Evolutionary conservation across 805 yeast genomes (phyloP), one percentile per base, ranked within the genome.

Genomic region (Priceomyces medius): DNA sequence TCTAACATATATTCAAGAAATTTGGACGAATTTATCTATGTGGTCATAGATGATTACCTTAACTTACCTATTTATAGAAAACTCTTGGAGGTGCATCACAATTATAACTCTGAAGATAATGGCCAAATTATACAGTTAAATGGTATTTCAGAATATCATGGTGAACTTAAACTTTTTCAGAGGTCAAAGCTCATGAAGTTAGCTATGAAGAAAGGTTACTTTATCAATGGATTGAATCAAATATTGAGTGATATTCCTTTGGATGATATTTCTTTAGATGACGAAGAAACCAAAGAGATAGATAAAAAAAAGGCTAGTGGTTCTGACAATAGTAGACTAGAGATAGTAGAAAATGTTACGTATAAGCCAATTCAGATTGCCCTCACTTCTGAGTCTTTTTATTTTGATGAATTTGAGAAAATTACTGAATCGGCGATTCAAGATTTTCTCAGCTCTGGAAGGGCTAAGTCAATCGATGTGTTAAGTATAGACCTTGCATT

Each of bases 401-500:
- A 52, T 41, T 55, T 51, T 27, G 45, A 43, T 9, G 38, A 44
- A 6, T 85, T 79, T 49, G 60, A 82, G 31, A 54, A 57, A 1
- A 58, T 79, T 13, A 86, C 96, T 0, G 79, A 78, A 41, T 60
- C 66, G 0, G 77, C 83, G 0, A 76, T 82, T 13, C 63, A 65
- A 13, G 76, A 76, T 34, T 84, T 77, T 47, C 71, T 76, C 3
- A 47, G 56, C 0, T 75, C 85, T 2, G 61, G 58, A 12, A 71
- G 88, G 42, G 74, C 80, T 12, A 74, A 91, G 47, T 74, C 88
- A 0, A 81, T 85, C 5, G 90, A 86, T 52, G 69, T 83, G 3
- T 67, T 93, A 12, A 81, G 90, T 1, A 78, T 87, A 5, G 97
- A 91, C 48, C 72, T 88, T 40, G 96, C 95, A 0, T 56, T 85